Evolutionary conservation across 2,329 filamentous ascomycete species (phyloP).

Genomic region (Acephala macrosclerotiorum): DNA sequence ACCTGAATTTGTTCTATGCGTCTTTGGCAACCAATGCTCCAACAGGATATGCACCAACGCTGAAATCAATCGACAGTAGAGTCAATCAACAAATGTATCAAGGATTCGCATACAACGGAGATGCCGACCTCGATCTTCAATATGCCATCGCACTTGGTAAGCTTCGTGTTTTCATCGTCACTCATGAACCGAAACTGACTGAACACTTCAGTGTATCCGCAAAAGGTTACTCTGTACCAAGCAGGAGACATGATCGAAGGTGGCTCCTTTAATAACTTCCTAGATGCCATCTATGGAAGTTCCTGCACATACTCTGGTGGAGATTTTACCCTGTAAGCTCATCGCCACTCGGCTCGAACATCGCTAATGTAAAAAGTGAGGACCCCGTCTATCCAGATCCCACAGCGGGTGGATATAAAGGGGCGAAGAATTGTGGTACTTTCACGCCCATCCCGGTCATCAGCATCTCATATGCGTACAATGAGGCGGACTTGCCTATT

Average conservation of each 20-base stretch:
- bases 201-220: constrained; percentile 52
- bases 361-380: neutral
- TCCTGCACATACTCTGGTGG: constrained; percentile 23
- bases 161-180: neutral
- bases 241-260: constrained; percentile 42
- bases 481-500: constrained; percentile 12
- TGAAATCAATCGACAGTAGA: constrained; percentile 47
- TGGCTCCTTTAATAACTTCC: constrained; percentile 32
- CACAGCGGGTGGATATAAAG: neutral
- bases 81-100: constrained; percentile 44
- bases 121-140: constrained; percentile 53
- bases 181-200: constrained; percentile 5
- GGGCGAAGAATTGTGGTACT: constrained; percentile 9
- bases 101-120: neutral
- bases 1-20: constrained; percentile 49
- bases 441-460: constrained; percentile 1
- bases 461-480: constrained; percentile 13
- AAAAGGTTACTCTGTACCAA: constrained; percentile 56
- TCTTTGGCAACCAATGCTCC: constrained; percentile 48
- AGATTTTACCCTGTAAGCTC: constrained; percentile 3
- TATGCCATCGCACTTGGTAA: constrained; percentile 48
- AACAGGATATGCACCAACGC: constrained; percentile 49
- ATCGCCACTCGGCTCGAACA: neutral
- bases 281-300: constrained; percentile 48
- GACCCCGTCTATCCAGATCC: constrained; percentile 11